phyloP scores from a whole-genome alignment of 2,329 filamentous ascomycete species.

The Chalaropsis ovoidea region DNA sequence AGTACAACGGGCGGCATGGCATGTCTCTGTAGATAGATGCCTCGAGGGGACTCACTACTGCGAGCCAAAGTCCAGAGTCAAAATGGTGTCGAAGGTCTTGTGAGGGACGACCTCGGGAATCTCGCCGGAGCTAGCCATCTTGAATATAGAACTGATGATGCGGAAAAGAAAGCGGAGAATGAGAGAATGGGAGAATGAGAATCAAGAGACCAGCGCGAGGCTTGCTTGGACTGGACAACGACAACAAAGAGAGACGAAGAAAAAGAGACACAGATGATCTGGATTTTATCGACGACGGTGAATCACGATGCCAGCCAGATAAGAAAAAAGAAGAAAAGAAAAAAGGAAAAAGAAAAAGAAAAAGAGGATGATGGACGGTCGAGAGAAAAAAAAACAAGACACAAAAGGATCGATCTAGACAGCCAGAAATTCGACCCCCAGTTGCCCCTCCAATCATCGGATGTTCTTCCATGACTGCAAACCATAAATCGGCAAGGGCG shows the following conservation, averaged over 20 bases:
- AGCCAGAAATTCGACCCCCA: neutral
- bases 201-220: neutral
- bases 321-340: conserved; percentile 12
- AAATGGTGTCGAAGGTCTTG: conserved; percentile 46
- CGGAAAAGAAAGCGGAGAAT: neutral
- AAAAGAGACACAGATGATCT: neutral
- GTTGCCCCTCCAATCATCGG: conserved; percentile 13
- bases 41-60: conserved; percentile 16
- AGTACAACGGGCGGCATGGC: neutral
- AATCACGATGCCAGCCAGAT: conserved; percentile 21
- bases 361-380: conserved; percentile 7
- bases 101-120: conserved; percentile 30
- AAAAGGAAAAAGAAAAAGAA: no score
- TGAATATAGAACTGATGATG: neutral
- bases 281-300: conserved; percentile 7
- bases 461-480: neutral
- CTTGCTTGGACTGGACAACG: neutral
- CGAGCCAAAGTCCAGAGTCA: conserved; percentile 59
- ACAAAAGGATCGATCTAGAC: conserved; percentile 2
- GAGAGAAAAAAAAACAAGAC: conserved; percentile 4
- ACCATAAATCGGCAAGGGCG: conserved; percentile 9
- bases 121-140: conserved; percentile 19
- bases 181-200: neutral
- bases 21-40: neutral
- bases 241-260: neutral